These are phyloP conservation scores for Myriosclerotinia scirpicola DNA, from an alignment of 2,329 filamentous ascomycete species.

Conservation along the genomic window DNA sequence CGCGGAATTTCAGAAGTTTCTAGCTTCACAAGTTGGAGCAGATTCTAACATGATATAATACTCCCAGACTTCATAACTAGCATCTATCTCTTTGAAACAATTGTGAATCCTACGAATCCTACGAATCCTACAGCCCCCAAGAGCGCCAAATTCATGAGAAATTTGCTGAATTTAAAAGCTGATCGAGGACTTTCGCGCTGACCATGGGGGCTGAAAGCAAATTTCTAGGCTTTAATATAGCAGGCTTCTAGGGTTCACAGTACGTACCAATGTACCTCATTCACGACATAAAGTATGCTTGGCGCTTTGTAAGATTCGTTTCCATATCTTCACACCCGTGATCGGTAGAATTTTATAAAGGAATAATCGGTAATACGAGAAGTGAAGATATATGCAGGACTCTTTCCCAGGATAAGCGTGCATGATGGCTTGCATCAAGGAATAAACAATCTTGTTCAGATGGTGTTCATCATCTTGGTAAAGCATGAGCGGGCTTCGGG, in stretches of 20 bases:
- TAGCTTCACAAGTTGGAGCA: neutral
- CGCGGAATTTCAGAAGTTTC: neutral
- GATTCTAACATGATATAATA: conserved; percentile 6
- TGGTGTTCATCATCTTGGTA: neutral
- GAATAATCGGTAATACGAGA: neutral
- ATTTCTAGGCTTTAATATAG: neutral
- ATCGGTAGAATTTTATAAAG: neutral
- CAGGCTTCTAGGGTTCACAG: neutral
- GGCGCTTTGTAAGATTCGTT: neutral
- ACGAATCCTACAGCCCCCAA: neutral
- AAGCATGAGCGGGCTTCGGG: no score
- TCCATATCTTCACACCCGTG: neutral
- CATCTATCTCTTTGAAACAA: neutral
- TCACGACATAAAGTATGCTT: neutral
- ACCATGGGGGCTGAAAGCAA: neutral
- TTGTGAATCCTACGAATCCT: neutral
- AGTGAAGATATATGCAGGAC: no score
- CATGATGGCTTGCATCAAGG: neutral
- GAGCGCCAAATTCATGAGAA: neutral
- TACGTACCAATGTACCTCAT: neutral
- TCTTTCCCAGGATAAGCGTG: neutral
- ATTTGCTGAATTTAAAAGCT: neutral
- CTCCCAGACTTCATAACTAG: neutral
- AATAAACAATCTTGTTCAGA: neutral
- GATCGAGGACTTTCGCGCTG: neutral